phyloP scores from a whole-genome alignment of 2,329 filamentous ascomycete genomes.

The Cordyceps cateniannulata region DNA sequence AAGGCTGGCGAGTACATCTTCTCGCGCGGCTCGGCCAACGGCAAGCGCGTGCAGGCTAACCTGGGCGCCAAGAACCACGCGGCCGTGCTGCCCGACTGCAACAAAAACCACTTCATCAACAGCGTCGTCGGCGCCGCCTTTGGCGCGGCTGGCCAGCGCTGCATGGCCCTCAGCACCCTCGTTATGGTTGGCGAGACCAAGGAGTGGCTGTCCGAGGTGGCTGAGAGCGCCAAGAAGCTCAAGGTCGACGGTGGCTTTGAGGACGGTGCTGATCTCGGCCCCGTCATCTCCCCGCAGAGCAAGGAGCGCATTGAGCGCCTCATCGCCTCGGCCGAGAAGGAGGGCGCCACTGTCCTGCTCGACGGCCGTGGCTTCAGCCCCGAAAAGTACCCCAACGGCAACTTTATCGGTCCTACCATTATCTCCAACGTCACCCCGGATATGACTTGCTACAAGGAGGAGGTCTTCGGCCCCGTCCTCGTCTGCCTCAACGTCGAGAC shows the following conservation, averaged over 20 bases:
- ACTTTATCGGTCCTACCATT: conserved; percentile 79
- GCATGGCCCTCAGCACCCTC: conserved; percentile 78
- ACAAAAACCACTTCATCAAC: conserved; percentile 86
- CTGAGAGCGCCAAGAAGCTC: conserved; percentile 65
- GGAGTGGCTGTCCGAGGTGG: conserved; percentile 73
- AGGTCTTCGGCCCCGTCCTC: conserved; percentile 80
- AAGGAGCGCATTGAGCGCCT: conserved; percentile 72
- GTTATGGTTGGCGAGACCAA: conserved; percentile 82
- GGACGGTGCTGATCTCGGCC: conserved; percentile 69
- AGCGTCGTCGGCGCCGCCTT: conserved; percentile 79
- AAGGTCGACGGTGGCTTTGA: conserved; percentile 78
- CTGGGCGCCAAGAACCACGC: conserved; percentile 86
- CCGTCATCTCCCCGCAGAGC: conserved; percentile 73
- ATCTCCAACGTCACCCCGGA: conserved; percentile 72
- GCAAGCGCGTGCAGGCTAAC: conserved; percentile 85
- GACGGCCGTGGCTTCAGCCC: conserved; percentile 66
- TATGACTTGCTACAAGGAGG: conserved; percentile 80
- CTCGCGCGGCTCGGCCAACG: conserved; percentile 69
- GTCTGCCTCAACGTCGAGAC: conserved; percentile 74
- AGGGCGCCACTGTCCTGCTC: conserved; percentile 76
- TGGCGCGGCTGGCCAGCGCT: conserved; percentile 76
- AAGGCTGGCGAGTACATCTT: conserved; percentile 87
- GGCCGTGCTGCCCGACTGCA: conserved; percentile 75
- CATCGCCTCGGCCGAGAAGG: conserved; percentile 69
- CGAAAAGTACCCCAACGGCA: conserved; percentile 77